A percentile compares a stretch with the other conserved stretches of the same genome.
These are phyloP conservation scores for Chalciporus piperatus DNA, from an alignment of 768 basidiomycete species.

Conservation along the genomic window DNA sequence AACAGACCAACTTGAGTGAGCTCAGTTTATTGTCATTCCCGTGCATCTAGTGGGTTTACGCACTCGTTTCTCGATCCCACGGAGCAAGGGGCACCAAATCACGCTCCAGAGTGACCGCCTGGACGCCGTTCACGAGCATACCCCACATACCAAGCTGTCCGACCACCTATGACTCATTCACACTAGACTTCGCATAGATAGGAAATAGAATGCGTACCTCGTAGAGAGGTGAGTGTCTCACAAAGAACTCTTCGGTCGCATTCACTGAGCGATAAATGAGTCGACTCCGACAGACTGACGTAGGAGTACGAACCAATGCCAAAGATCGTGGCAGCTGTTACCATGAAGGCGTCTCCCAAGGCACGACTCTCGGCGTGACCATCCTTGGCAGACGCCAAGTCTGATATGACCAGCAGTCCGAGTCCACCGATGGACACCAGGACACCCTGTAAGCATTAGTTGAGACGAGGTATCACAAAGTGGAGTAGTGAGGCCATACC, in stretches of 20 bases:
- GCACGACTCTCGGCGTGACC: slow-evolving; percentile 60
- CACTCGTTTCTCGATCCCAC: slow-evolving; percentile 72
- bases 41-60: slow-evolving; percentile 17
- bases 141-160: slow-evolving; percentile 87
- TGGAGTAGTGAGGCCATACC: slow-evolving; percentile 35
- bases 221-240: slow-evolving; percentile 74
- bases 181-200: background rate
- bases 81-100: slow-evolving; percentile 54
- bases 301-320: slow-evolving; percentile 65
- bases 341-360: slow-evolving; percentile 82
- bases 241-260: slow-evolving; percentile 86
- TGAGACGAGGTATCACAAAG: background rate
- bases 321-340: slow-evolving; percentile 80
- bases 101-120: slow-evolving; percentile 73
- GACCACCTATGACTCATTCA: slow-evolving; percentile 48
- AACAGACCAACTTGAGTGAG: slow-evolving; percentile 44
- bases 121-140: slow-evolving; percentile 69
- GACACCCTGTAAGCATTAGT: slow-evolving; percentile 49
- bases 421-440: slow-evolving; percentile 69
- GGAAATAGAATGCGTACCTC: slow-evolving; percentile 44
- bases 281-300: background rate
- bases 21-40: slow-evolving; percentile 41
- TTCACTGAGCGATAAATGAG: slow-evolving; percentile 54
- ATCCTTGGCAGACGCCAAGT: slow-evolving; percentile 71
- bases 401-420: slow-evolving; percentile 75